A percentile compares a stretch with the other conserved stretches of the same genome.
phyloP scores from a whole-genome alignment of 495 filamentous ascomycete genomes.

The Podospora fimiseda region DNA sequence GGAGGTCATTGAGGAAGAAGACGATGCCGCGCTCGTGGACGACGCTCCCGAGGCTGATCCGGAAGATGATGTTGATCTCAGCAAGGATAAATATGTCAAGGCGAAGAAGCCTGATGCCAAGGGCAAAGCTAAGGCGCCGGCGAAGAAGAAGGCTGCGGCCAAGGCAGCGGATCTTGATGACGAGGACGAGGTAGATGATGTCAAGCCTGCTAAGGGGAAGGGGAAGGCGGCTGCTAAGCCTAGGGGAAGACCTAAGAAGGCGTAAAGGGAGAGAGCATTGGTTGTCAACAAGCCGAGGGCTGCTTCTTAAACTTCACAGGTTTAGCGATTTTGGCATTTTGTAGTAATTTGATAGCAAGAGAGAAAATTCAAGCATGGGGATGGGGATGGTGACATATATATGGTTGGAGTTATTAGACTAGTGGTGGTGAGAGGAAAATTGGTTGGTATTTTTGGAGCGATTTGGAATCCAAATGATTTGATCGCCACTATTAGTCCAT shows the following conservation, averaged over 20 bases:
- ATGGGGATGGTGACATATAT: no score
- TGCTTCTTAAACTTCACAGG: background rate
- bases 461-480: no score
- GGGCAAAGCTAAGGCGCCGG: constrained; percentile 38
- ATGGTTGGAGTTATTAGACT: no score
- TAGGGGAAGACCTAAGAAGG: constrained; percentile 22
- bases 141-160: constrained; percentile 35
- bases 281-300: background rate
- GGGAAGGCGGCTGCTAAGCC: constrained; percentile 13
- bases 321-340: background rate
- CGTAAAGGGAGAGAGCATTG: background rate
- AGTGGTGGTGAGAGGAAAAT: no score
- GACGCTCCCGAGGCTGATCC: constrained; percentile 57
- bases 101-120: constrained; percentile 66
- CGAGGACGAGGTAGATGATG: constrained; percentile 24
- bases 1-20: constrained; percentile 90
- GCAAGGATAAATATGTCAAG: constrained; percentile 95
- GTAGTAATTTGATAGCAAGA: no score
- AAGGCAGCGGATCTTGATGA: constrained; percentile 18
- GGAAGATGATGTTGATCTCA: constrained; percentile 71
- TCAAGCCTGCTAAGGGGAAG: constrained; percentile 4
- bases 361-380: no score
- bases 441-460: no score
- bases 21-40: constrained; percentile 58
- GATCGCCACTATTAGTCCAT: no score